Conservation (phyloP, 352 stramenopile species). For the Globisporangium heterothallicum region DNA sequence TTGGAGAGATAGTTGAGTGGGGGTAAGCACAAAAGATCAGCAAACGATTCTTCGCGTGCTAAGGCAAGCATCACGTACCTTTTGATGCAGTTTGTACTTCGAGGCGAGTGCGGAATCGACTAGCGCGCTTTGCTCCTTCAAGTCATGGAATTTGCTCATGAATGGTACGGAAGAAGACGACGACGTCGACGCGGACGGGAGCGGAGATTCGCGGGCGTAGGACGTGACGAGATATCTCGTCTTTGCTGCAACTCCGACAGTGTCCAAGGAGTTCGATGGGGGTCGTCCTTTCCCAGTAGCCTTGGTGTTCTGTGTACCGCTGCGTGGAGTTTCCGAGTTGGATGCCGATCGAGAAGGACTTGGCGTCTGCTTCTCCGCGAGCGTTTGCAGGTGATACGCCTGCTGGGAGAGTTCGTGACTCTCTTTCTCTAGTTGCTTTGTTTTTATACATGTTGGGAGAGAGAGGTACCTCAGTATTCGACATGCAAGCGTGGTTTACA, state of each 20-base stretch:
- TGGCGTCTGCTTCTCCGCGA: constrained; percentile 20
- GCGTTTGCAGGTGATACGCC: constrained; percentile 40
- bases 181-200: neutral
- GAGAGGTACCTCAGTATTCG: no score
- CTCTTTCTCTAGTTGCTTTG: constrained; percentile 31
- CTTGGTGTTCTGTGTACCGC: neutral
- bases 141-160: constrained; percentile 22
- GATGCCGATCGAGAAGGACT: neutral
- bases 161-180: constrained; percentile 1
- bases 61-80: constrained; percentile 18
- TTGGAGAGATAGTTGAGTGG: no score
- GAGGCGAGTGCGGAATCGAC: constrained; percentile 23
- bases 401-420: constrained; percentile 44
- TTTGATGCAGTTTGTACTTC: constrained; percentile 46
- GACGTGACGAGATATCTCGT: constrained; percentile 37
- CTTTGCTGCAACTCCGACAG: constrained; percentile 9
- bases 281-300: no score
- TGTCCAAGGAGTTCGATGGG: no score
- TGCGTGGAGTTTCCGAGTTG: neutral
- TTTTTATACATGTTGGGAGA: no score
- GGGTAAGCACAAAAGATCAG: no score
- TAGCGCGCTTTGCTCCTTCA: constrained; percentile 24
- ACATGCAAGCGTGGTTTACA: no score
- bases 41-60: no score
- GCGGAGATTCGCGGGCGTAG: constrained; percentile 21